phyloP scores from a whole-genome alignment of 2,329 filamentous ascomycete species.

The Pseudophaeomoniella oleicola region DNA sequence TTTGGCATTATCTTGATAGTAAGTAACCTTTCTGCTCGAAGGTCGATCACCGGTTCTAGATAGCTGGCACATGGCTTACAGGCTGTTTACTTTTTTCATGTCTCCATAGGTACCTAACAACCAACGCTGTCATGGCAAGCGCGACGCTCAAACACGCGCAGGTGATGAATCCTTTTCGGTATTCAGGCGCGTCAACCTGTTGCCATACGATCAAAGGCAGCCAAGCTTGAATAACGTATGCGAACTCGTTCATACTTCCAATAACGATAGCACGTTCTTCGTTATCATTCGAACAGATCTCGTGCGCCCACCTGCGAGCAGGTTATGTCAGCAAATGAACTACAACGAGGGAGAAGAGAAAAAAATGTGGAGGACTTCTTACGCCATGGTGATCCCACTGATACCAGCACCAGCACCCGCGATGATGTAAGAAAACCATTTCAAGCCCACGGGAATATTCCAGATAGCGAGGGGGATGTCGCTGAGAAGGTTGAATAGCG shows the following conservation, averaged over 20 bases:
- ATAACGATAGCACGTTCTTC: slow-evolving; percentile 41
- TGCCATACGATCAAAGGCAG: slow-evolving; percentile 43
- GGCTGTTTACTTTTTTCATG: too few species aligned
- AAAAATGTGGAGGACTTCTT: too few species aligned
- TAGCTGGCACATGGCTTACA: too few species aligned
- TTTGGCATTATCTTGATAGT: too few species aligned
- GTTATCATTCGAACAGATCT: slow-evolving; percentile 29
- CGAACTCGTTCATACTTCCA: slow-evolving; percentile 53
- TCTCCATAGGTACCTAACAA: neutral
- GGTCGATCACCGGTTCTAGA: too few species aligned
- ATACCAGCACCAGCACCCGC: slow-evolving; percentile 32
- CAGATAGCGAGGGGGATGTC: slow-evolving; percentile 32
- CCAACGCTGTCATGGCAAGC: neutral
- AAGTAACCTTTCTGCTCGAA: too few species aligned
- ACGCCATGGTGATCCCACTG: slow-evolving; percentile 35
- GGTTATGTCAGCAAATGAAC: slow-evolving; percentile 4
- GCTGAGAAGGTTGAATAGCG: slow-evolving; percentile 26
- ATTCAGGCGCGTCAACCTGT: slow-evolving; percentile 44
- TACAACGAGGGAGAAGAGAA: slow-evolving; percentile 4
- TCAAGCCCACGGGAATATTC: slow-evolving; percentile 39
- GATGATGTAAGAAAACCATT: slow-evolving; percentile 49
- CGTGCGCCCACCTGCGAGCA: slow-evolving; percentile 41
- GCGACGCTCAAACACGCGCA: slow-evolving; percentile 12
- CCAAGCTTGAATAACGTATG: slow-evolving; percentile 57
- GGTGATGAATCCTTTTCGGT: slow-evolving; percentile 20